Conservation (phyloP, 129 eudicot species). For the Tagetes erecta region DNA sequence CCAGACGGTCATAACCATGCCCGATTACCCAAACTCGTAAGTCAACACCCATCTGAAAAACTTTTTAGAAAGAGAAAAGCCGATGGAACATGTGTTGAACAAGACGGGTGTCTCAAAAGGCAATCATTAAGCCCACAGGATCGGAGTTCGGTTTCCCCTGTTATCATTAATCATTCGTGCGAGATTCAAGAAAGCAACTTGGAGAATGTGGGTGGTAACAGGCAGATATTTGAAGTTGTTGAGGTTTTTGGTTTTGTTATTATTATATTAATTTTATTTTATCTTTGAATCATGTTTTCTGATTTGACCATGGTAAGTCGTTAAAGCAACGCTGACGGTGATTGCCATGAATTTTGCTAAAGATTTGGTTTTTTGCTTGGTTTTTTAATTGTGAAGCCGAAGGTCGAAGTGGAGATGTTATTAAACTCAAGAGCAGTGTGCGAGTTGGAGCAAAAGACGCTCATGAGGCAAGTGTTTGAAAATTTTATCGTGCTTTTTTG, state of each 20-base stretch:
- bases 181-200: constrained; percentile 2
- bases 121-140: constrained; percentile 41
- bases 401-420: constrained; percentile 32
- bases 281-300: not conserved
- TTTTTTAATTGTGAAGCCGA: constrained; percentile 47
- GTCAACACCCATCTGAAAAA: constrained; percentile 25
- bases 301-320: not conserved
- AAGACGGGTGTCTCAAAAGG: constrained; percentile 40
- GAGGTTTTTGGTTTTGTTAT: constrained; percentile 44
- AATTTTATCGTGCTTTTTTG: constrained; percentile 30
- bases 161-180: constrained; percentile 30
- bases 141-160: constrained; percentile 53
- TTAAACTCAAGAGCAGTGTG: constrained; percentile 38
- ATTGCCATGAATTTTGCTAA: not conserved
- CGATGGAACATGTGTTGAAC: constrained; percentile 30
- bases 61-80: constrained; percentile 41
- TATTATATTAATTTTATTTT: not conserved
- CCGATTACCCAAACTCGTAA: constrained; percentile 42
- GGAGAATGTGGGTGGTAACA: constrained; percentile 24
- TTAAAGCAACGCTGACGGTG: not conserved
- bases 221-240: constrained; percentile 31
- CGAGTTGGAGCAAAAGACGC: constrained; percentile 41
- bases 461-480: constrained; percentile 52
- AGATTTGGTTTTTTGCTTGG: not conserved
- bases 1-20: constrained; percentile 60